Base-by-base conservation (phyloP, 208 protist species). In the Angomonas deanei region DNA sequence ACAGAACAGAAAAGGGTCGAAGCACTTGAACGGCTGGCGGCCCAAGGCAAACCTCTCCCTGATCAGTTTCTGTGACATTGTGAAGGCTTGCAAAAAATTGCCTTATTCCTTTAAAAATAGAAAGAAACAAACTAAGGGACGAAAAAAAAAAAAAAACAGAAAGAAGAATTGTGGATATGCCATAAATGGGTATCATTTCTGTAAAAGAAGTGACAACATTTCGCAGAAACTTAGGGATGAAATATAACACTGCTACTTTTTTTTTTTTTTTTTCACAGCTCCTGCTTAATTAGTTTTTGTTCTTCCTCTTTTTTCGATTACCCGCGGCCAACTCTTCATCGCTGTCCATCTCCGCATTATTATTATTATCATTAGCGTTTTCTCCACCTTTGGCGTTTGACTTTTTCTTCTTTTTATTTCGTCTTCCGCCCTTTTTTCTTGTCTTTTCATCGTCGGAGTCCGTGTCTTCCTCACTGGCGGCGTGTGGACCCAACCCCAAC, bases 251-350 rank as follows among this genome's bases (percentile, higher is more conserved):
- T n/a, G n/a, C n/a, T n/a, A n/a, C n/a, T n/a, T n/a, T n/a, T n/a
- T n/a, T 46, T 60, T 60, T 60, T 60, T 60, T 60, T 42, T 49
- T 15, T 13, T 61, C 56, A n/a, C 34, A 15, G 10, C 33, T 61
- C n/a, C 32, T 64, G 48, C 52, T 32, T 11, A 28, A 49, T 64
- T 48, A 61, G 3, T 57, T 47, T 31, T 52, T 58, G 47, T 78
- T 59, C 66, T 84, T 78, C 17, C 86, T 78, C 66, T 93, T 81
- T 48, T 84, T 83, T 11, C 83, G 80, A 52, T 94, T 94, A 21
- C 67, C 50, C 4, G 23, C 82, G 30, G 78, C 70, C 0, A 92
- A 60, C 56, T 94, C 85, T 47, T 89, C 84, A 58, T 90, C 88
- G 39, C 88, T 90, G 28, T 80, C 80, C 49, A 54, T 69, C 0